phyloP scores from a whole-genome alignment of 2,329 filamentous ascomycete genomes.

The Elsinoe ampelina region DNA sequence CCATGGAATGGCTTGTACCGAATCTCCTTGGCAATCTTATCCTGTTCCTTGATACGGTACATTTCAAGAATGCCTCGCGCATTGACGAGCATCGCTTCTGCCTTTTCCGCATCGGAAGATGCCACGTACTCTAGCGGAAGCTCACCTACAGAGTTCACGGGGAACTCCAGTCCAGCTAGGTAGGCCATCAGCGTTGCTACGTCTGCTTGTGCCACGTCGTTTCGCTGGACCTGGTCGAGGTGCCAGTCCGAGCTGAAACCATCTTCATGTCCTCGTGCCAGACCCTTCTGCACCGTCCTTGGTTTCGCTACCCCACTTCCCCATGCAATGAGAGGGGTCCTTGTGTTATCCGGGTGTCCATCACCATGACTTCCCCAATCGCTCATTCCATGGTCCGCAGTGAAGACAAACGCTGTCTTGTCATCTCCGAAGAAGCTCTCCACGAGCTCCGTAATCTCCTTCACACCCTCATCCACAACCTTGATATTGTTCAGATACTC shows the following conservation, averaged over 20 bases:
- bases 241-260: constrained; percentile 81
- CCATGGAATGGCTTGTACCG: constrained; percentile 67
- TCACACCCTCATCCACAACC: constrained; percentile 81
- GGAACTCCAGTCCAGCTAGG: constrained; percentile 76
- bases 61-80: constrained; percentile 84
- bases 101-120: constrained; percentile 64
- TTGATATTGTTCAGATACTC: constrained; percentile 95
- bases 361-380: constrained; percentile 99
- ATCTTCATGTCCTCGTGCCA: constrained; percentile 77
- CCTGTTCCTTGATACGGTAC: constrained; percentile 86
- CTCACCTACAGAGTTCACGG: constrained; percentile 92
- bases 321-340: constrained; percentile 88
- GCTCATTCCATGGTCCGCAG: constrained; percentile 97
- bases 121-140: constrained; percentile 76
- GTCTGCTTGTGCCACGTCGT: constrained; percentile 91
- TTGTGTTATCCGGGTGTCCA: constrained; percentile 92
- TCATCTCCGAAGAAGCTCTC: constrained; percentile 74
- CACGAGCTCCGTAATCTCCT: constrained; percentile 71
- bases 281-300: constrained; percentile 42
- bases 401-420: constrained; percentile 91
- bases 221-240: constrained; percentile 66
- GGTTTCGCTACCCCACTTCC: constrained; percentile 82
- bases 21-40: constrained; percentile 67
- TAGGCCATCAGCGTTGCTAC: constrained; percentile 94
- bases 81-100: constrained; percentile 75